Evolutionary conservation across 2,329 filamentous ascomycete species (phyloP), one percentile per base, ranked within the genome.

Genomic region (Exophiala aquamarina): DNA sequence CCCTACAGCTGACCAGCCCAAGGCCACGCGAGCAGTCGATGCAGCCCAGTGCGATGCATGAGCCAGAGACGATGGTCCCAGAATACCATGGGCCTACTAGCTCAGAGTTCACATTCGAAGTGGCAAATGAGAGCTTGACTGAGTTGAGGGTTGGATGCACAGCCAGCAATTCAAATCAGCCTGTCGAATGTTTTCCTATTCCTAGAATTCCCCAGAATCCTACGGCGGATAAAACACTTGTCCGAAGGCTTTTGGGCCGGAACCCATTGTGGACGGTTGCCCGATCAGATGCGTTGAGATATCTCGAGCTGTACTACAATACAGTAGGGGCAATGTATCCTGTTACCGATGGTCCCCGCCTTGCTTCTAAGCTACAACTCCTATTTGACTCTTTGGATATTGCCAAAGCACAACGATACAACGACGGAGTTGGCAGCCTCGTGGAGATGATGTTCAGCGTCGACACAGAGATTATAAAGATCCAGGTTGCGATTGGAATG

Each of bases 311-410:
- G 11, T 47, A 41, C 19, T 36, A 41, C 23, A 21, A 38, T 13
- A 33, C 36, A 5, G 15, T 47, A 17, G 44, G 44, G 15, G 44
- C 44, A n/a, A 47, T 47, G 44, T 47, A 47, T 41, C 44, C 44
- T 14, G 36, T 36, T 14, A 41, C 15, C 18, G n/a, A 41, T 11
- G 14, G 36, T 7, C 11, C 10, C 14, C 18, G 26, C 36, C 36
- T 47, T 15, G 18, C 23, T 8, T n/a, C 44, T 3, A 47, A 47
- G 21, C 17, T 32, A 4, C 44, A 35, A 19, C 13, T 34, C 15
- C 26, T 47, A 19, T 38, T 39, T 21, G 44, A 47, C 3, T 13
- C 19, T 7, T 23, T 39, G 15, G 36, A 41, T n/a, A 18, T 11
- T 10, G 26, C n/a, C 14, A 33, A 33, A 23, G 20, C 15, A 23